These are phyloP conservation scores for Umbilicus rupestris DNA, from an alignment of 164 flowering plant genomes.

Conservation along the genomic window DNA sequence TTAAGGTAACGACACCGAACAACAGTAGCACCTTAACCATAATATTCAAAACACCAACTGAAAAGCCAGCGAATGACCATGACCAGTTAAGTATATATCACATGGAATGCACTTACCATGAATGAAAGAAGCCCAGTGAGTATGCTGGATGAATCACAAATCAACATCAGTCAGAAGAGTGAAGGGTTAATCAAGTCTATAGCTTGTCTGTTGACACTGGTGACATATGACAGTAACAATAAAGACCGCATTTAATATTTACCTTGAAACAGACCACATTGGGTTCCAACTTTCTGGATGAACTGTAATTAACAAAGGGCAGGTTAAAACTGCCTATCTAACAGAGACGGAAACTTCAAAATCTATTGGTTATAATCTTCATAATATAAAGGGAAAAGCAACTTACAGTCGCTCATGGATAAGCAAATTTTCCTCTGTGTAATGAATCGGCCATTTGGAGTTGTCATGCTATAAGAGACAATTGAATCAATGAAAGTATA, in stretches of 20 bases:
- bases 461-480: constrained; percentile 61
- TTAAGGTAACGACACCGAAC: not conserved
- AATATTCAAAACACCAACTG: not conserved
- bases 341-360: constrained; percentile 8
- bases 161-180: constrained; percentile 16
- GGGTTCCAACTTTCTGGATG: constrained; percentile 99
- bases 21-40: not conserved
- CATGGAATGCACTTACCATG: constrained; percentile 56
- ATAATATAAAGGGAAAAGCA: not conserved
- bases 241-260: not conserved
- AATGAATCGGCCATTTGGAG: constrained; percentile 91
- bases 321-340: not conserved
- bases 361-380: not conserved
- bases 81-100: not conserved
- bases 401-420: constrained; percentile 98
- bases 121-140: constrained; percentile 94
- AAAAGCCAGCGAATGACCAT: not conserved
- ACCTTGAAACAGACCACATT: constrained; percentile 99
- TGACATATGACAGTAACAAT: not conserved
- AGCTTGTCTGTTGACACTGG: not conserved
- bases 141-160: constrained; percentile 56
- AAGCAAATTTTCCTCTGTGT: constrained; percentile 91
- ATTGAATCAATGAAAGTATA: not conserved
- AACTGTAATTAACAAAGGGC: constrained; percentile 31
- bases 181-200: not conserved